A percentile compares a stretch with the other conserved stretches of the same genome.
These are phyloP conservation scores for Zygosaccharomyces sapae DNA, from an alignment of 1,139 yeast genomes.

Conservation along the genomic window DNA sequence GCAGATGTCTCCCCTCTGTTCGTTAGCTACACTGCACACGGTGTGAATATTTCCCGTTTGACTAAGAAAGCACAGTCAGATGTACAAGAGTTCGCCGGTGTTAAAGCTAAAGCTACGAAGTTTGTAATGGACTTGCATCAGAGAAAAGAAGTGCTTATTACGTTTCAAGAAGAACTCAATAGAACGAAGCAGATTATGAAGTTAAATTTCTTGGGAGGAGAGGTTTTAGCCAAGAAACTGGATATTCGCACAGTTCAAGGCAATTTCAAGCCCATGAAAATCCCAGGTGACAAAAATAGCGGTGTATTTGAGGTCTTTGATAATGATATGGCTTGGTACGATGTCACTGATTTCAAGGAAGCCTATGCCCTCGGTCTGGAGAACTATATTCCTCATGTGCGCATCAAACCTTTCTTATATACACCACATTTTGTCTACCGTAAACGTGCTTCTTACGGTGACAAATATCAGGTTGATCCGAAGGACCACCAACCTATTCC, in stretches of 20 bases:
- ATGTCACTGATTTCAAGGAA: constrained; percentile 75
- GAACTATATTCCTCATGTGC: constrained; percentile 51
- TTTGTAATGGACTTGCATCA: constrained; percentile 82
- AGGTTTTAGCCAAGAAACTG: constrained; percentile 38
- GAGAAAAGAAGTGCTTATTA: constrained; percentile 63
- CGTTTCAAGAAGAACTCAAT: constrained; percentile 54
- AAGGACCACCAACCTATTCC: constrained; percentile 34
- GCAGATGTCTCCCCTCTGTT: constrained; percentile 69
- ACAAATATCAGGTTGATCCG: constrained; percentile 38
- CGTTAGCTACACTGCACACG: constrained; percentile 67
- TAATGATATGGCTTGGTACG: constrained; percentile 66
- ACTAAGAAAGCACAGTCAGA: constrained; percentile 46
- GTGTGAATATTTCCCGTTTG: constrained; percentile 45
- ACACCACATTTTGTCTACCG: constrained; percentile 76
- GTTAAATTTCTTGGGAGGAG: constrained; percentile 49
- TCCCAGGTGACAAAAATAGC: constrained; percentile 37
- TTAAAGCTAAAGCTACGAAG: constrained; percentile 64
- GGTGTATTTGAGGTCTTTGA: constrained; percentile 35
- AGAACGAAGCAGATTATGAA: constrained; percentile 52
- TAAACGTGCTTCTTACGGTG: constrained; percentile 54
- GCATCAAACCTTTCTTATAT: constrained; percentile 59
- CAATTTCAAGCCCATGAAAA: constrained; percentile 52
- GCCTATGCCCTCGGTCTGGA: constrained; percentile 42
- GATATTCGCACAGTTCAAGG: constrained; percentile 74
- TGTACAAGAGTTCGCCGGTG: constrained; percentile 59